These are phyloP conservation scores for Aspergillus kassunensis DNA, from an alignment of 495 filamentous ascomycete species.

Conservation along the genomic window DNA sequence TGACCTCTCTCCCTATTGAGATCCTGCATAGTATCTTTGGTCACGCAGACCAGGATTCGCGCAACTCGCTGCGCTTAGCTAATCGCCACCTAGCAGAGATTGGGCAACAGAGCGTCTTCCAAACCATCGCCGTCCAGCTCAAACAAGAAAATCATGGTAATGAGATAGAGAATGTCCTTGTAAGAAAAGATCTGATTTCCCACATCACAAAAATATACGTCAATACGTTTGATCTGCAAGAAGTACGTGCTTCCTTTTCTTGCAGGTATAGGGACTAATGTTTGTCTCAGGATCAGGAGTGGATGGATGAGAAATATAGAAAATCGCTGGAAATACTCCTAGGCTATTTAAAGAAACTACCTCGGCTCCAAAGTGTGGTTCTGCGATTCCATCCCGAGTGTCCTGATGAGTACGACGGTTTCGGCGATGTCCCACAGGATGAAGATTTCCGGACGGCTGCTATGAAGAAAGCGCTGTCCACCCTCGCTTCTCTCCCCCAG, in stretches of 20 bases:
- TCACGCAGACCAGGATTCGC: background rate
- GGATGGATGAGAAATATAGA: no score
- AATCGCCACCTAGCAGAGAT: background rate
- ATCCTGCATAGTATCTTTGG: constrained; percentile 3
- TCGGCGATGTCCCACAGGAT: background rate
- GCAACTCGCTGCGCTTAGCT: constrained; percentile 1
- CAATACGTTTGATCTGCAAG: background rate
- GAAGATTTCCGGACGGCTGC: constrained; percentile 13
- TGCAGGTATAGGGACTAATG: no score
- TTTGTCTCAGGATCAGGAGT: no score
- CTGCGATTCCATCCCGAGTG: constrained; percentile 21
- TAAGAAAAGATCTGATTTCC: background rate
- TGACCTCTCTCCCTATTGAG: constrained; percentile 12
- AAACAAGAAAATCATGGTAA: background rate
- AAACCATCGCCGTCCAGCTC: background rate
- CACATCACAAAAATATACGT: constrained; percentile 2
- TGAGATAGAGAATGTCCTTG: background rate
- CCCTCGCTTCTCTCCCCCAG: constrained; percentile 7
- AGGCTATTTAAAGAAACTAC: constrained; percentile 7
- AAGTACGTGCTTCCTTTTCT: background rate
- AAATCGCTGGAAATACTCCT: no score
- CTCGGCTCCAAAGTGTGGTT: constrained; percentile 16
- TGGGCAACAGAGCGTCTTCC: constrained; percentile 4
- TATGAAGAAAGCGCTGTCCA: constrained; percentile 10
- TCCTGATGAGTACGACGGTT: background rate